These are phyloP conservation scores for Oxyria digyna DNA, from an alignment of 148 eudicot genomes.

Conservation along the genomic window DNA sequence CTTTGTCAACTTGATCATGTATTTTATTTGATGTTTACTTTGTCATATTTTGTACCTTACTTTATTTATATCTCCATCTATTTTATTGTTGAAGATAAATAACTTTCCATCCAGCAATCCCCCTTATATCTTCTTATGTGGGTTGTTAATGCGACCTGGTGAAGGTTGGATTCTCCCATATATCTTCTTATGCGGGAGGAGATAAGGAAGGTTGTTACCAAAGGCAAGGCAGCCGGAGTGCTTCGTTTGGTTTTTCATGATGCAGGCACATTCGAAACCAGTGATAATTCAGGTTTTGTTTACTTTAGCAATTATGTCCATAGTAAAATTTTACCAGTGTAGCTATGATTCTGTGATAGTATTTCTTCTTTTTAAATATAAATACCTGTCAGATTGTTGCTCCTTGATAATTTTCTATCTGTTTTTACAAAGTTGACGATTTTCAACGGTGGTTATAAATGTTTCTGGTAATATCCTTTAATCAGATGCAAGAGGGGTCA, in stretches of 20 bases:
- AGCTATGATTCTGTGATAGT: not conserved
- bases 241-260: constrained; percentile 97
- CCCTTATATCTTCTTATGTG: not conserved
- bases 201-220: constrained; percentile 62
- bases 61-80: not conserved
- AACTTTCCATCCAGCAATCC: not conserved
- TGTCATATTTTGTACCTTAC: not conserved
- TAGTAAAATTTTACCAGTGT: not conserved
- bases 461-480: not conserved
- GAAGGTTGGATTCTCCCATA: constrained; percentile 29
- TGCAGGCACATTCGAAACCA: constrained; percentile 78
- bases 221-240: constrained; percentile 86
- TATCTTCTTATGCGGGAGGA: constrained; percentile 42
- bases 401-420: not conserved
- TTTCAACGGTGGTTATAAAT: not conserved
- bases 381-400: not conserved
- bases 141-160: not conserved
- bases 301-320: not conserved
- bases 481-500: not conserved
- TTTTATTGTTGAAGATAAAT: not conserved
- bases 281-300: constrained; percentile 52
- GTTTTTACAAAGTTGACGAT: not conserved
- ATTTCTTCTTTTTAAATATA: not conserved
- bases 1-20: not conserved
- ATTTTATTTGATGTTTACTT: not conserved